phyloP scores from a whole-genome alignment of 2,329 filamentous ascomycete species.

The Cladosporium sp. region DNA sequence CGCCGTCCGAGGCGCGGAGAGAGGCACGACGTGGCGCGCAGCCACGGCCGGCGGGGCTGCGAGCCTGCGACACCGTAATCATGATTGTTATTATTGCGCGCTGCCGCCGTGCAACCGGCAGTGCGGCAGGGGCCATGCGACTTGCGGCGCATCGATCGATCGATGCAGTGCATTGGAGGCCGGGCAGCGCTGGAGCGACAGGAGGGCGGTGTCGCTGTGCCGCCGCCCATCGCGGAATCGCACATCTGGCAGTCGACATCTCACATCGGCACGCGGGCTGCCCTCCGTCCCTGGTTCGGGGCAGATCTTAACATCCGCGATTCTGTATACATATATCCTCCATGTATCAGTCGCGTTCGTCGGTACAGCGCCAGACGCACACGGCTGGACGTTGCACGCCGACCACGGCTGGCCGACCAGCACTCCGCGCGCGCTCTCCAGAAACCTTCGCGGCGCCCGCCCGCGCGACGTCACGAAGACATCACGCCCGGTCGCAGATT shows the following conservation, averaged over 20 bases:
- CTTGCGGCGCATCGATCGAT: conserved; percentile 5
- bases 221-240: background rate
- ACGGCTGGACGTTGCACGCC: no score
- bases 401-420: background rate
- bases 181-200: background rate
- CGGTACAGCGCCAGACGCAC: no score
- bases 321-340: no score
- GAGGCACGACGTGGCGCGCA: no score
- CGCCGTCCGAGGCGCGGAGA: no score
- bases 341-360: no score
- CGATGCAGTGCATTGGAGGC: background rate
- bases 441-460: conserved; percentile 2
- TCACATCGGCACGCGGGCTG: background rate
- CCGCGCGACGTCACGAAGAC: conserved; percentile 8
- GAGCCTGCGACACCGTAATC: no score
- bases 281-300: conserved; percentile 4
- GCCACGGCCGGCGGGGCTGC: no score
- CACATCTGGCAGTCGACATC: background rate
- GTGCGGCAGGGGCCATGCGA: background rate
- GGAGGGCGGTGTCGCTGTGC: background rate
- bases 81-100: no score
- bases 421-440: conserved; percentile 10
- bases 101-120: background rate
- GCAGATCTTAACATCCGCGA: conserved; percentile 2
- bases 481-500: background rate